Evolutionary conservation across 805 yeast genomes (phyloP).

Genomic region (Candida coquimbonensis): DNA sequence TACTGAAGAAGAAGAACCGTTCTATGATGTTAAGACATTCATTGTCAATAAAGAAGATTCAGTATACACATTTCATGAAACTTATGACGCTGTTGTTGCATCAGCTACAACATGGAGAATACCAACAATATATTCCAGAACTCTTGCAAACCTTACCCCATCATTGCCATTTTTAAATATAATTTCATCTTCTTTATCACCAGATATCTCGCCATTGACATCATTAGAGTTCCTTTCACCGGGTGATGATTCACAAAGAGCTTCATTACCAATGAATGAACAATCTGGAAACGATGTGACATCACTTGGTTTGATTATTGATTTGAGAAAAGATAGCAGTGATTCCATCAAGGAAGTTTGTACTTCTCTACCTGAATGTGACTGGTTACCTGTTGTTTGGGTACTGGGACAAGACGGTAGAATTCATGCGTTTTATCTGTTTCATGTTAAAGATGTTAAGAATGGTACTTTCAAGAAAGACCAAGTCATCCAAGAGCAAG

Average conservation of each 20-base stretch:
- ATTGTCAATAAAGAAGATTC: slow-evolving; percentile 9
- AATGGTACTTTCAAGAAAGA: slow-evolving; percentile 24
- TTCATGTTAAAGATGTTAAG: slow-evolving; percentile 46
- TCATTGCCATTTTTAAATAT: slow-evolving; percentile 30
- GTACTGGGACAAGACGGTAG: slow-evolving; percentile 57
- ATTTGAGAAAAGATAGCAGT: slow-evolving; percentile 38
- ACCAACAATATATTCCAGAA: slow-evolving; percentile 37
- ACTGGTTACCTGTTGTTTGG: slow-evolving; percentile 61
- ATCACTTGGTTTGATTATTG: slow-evolving; percentile 65
- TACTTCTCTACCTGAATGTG: slow-evolving; percentile 47
- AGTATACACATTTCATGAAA: slow-evolving; percentile 22
- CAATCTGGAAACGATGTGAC: slow-evolving; percentile 61
- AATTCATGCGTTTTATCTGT: slow-evolving; percentile 58
- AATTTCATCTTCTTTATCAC: slow-evolving; percentile 54
- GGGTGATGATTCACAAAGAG: slow-evolving; percentile 63
- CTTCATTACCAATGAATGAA: slow-evolving; percentile 65
- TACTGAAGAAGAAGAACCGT: slow-evolving; percentile 26
- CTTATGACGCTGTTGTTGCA: slow-evolving; percentile 43
- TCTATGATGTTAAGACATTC: slow-evolving; percentile 20
- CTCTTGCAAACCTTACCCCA: slow-evolving; percentile 35
- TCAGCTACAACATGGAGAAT: slow-evolving; percentile 43
- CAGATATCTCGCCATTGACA: slow-evolving; percentile 50
- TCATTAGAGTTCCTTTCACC: slow-evolving; percentile 34
- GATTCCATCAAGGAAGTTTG: slow-evolving; percentile 44
- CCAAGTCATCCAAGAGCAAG: slow-evolving; percentile 1